A percentile compares a stretch with the other conserved stretches of the same genome.
These are phyloP conservation scores for Plantago major DNA, from an alignment of 257 asterid species.

Conservation along the genomic window DNA sequence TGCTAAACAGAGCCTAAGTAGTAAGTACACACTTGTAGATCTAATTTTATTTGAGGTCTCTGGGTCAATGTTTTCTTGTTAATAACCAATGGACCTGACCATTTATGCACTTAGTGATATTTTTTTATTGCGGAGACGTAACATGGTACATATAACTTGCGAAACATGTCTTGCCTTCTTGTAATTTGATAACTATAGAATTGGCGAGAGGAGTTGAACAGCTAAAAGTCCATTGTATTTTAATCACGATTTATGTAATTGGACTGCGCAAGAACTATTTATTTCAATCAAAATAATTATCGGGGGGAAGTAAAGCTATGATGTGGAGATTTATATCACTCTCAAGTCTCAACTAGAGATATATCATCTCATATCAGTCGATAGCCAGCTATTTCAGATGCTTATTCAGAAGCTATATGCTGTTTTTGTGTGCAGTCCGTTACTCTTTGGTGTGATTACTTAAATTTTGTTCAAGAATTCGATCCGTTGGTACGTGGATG, in stretches of 20 bases:
- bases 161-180: no score
- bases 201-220: no score
- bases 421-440: constrained; percentile 64
- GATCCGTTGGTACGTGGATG: constrained; percentile 55
- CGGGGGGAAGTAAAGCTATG: neutral
- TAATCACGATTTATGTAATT: no score
- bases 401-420: neutral
- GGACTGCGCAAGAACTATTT: no score
- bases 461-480: constrained; percentile 70
- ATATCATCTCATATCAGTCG: constrained; percentile 9
- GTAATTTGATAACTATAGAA: no score
- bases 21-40: neutral
- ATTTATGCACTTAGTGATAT: neutral
- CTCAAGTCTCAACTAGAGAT: neutral
- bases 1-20: no score
- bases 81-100: neutral
- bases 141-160: neutral
- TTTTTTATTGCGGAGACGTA: neutral
- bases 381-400: constrained; percentile 16
- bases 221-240: no score
- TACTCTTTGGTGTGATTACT: constrained; percentile 85
- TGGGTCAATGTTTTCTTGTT: neutral
- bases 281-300: neutral
- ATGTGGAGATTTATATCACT: neutral
- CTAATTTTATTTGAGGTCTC: neutral